phyloP scores from a whole-genome alignment of 2,329 filamentous ascomycete genomes.

The Lachnellula suecica region DNA sequence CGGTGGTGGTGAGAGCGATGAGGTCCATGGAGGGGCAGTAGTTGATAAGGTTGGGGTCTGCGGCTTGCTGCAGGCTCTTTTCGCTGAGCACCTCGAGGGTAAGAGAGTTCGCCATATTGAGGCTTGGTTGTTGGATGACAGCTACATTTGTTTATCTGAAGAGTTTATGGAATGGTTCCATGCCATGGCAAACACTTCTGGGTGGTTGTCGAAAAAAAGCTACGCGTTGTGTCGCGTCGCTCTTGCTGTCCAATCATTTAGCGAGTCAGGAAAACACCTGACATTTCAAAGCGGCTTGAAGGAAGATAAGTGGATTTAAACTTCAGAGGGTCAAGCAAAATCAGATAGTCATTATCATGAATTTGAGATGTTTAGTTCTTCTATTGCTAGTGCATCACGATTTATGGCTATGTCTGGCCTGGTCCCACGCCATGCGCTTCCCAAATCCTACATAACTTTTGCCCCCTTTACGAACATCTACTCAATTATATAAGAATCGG shows the following conservation, averaged over 20 bases:
- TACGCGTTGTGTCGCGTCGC: not conserved
- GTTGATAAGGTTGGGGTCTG: slow-evolving; percentile 59
- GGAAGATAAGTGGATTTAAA: too few relatives aligned
- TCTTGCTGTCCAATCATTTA: not conserved
- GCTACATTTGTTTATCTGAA: too few relatives aligned
- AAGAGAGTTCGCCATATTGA: slow-evolving; percentile 21
- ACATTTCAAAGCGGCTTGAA: too few relatives aligned
- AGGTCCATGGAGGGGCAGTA: slow-evolving; percentile 87
- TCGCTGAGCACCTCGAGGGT: slow-evolving; percentile 48
- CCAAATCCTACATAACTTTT: slow-evolving; percentile 21
- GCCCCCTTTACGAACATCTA: slow-evolving; percentile 41
- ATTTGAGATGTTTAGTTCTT: slow-evolving; percentile 6
- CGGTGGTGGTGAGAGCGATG: slow-evolving; percentile 67
- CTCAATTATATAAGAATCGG: slow-evolving; percentile 76
- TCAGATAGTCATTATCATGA: not conserved
- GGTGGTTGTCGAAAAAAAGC: not conserved
- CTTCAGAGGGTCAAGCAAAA: too few relatives aligned
- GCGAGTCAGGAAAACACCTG: slow-evolving; percentile 8
- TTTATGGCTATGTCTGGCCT: slow-evolving; percentile 12
- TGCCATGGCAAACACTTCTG: too few relatives aligned
- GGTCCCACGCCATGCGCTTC: slow-evolving; percentile 25
- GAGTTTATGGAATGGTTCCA: too few relatives aligned
- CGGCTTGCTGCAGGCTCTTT: slow-evolving; percentile 54
- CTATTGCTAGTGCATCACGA: slow-evolving; percentile 14
- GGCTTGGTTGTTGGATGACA: not conserved